Percentiles rank a stretch among this genome's conserved stretches.
Evolutionary conservation across 23 red algal species (phyloP).

Genomic region (Gracilariopsis chorda): DNA sequence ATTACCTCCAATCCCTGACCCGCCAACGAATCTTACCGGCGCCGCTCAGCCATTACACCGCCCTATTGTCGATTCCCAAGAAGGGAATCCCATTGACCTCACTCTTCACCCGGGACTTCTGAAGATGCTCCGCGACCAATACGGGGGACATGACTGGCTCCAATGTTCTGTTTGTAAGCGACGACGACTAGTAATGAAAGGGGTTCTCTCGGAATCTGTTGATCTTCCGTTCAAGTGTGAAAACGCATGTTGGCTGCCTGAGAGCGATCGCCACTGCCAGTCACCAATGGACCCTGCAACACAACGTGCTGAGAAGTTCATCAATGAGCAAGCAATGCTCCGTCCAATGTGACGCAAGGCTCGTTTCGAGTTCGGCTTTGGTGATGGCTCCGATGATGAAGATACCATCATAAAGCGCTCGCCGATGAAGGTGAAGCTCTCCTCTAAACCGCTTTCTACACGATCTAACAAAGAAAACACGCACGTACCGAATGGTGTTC

Average conservation of each 20-base stretch:
- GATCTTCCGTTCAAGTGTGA: conserved; percentile 1
- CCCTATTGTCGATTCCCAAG: background rate
- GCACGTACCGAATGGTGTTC: too few species aligned
- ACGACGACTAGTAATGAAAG: background rate
- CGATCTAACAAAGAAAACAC: too few species aligned
- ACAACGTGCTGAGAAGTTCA: too few species aligned
- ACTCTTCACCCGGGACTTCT: background rate
- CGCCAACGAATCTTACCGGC: background rate
- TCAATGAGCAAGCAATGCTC: too few species aligned
- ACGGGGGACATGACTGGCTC: conserved; percentile 18
- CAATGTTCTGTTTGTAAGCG: background rate
- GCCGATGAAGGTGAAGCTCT: too few species aligned
- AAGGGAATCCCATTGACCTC: conserved; percentile 39
- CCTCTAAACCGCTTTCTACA: too few species aligned
- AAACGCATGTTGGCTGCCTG: conserved; percentile 1
- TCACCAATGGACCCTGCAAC: too few species aligned
- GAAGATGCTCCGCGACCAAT: background rate
- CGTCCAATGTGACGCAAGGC: background rate
- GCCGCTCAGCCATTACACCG: background rate
- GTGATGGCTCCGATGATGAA: too few species aligned
- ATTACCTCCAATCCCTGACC: background rate
- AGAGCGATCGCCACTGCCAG: background rate
- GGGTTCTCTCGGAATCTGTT: conserved; percentile 29
- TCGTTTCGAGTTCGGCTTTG: conserved; percentile 13
- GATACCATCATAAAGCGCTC: too few species aligned